Conservation (phyloP, 805 yeast species). For the Myxozyma neotropica region DNA sequence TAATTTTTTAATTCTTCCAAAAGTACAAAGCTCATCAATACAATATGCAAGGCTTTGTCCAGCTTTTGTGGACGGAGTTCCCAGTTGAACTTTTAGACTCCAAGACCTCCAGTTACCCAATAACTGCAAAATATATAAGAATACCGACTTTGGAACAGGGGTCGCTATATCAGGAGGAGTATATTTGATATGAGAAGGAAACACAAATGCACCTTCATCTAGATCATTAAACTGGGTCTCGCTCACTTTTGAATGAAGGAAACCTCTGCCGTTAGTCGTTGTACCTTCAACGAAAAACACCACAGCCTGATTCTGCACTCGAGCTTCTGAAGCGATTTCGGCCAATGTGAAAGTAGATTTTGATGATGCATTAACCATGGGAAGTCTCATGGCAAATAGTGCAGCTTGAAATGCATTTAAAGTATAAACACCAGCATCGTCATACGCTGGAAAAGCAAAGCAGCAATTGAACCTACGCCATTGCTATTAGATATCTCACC, state of each 20-base stretch:
- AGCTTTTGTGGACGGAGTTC: slow-evolving; percentile 35
- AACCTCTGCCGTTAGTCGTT: slow-evolving; percentile 76
- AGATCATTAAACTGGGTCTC: slow-evolving; percentile 3
- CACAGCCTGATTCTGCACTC: slow-evolving; percentile 48
- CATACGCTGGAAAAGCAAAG: slow-evolving; percentile 48
- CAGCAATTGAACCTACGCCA: slow-evolving; percentile 42
- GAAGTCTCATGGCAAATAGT: slow-evolving; percentile 29
- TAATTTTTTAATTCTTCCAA: slow-evolving; percentile 54
- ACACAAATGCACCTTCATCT: slow-evolving; percentile 32
- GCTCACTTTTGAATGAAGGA: slow-evolving; percentile 55
- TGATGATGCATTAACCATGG: slow-evolving; percentile 29
- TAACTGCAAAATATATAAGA: slow-evolving; percentile 39
- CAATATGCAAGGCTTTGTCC: slow-evolving; percentile 26
- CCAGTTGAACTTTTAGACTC: slow-evolving; percentile 38
- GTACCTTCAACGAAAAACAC: slow-evolving; percentile 54
- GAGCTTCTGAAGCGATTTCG: slow-evolving; percentile 35
- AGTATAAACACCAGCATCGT: slow-evolving; percentile 40
- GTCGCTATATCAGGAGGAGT: slow-evolving; percentile 41
- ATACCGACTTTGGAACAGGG: slow-evolving; percentile 41
- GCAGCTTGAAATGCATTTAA: slow-evolving; percentile 12
- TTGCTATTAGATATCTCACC: slow-evolving; percentile 14
- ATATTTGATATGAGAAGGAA: slow-evolving; percentile 42
- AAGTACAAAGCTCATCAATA: slow-evolving; percentile 37
- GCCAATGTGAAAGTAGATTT: slow-evolving; percentile 18
- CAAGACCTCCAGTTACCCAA: slow-evolving; percentile 35